These are phyloP conservation scores for Vachellia pachyceras DNA, from an alignment of 306 rosid genomes.

Conservation along the genomic window DNA sequence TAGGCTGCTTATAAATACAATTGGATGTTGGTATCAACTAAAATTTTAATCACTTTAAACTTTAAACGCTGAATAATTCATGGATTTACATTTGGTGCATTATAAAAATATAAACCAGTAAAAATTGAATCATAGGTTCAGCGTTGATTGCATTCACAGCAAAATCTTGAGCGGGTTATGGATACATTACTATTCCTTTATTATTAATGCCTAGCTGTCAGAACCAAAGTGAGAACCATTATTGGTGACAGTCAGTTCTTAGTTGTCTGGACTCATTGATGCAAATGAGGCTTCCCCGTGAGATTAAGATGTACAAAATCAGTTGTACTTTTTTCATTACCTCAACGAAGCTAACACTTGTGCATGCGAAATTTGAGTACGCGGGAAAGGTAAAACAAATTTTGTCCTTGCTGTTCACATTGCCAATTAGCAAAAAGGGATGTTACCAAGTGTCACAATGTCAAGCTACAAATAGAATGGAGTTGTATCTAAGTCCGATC, in stretches of 20 bases:
- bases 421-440: slow-evolving; percentile 21
- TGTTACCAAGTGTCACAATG: background rate
- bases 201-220: background rate
- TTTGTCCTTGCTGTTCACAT: slow-evolving; percentile 17
- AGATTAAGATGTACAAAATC: background rate
- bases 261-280: background rate
- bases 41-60: background rate
- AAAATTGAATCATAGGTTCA: background rate
- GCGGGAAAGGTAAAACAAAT: slow-evolving; percentile 18
- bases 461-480: slow-evolving; percentile 14
- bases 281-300: background rate
- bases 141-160: background rate
- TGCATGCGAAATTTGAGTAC: background rate
- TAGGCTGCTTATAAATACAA: background rate
- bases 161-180: background rate
- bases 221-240: background rate
- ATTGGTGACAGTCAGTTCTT: background rate
- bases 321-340: background rate
- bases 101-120: background rate
- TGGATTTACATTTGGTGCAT: background rate
- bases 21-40: background rate
- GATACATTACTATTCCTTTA: background rate
- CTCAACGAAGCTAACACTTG: background rate
- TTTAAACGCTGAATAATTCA: background rate
- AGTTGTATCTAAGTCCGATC: slow-evolving; percentile 1